phyloP scores from a whole-genome alignment of 2,329 filamentous ascomycete genomes.

The Westerdykella sp. region DNA sequence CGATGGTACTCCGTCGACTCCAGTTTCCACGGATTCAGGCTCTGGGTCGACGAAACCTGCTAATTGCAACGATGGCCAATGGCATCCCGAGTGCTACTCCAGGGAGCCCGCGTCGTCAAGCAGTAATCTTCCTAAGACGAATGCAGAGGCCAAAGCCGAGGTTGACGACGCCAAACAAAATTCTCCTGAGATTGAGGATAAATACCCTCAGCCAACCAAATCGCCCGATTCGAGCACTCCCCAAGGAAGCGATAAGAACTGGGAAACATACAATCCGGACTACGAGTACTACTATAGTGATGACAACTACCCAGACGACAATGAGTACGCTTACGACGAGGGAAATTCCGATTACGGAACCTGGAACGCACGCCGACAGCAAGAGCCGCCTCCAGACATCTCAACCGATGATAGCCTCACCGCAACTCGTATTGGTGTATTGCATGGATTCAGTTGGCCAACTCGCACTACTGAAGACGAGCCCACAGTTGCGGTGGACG shows the following conservation, averaged over 20 bases:
- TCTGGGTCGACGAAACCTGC: background rate
- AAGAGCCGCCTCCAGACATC: no score
- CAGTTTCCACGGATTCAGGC: background rate
- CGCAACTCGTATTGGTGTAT: constrained; percentile 1
- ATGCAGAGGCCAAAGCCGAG: background rate
- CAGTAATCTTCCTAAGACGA: no score
- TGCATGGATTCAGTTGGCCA: background rate
- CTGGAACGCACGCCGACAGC: no score
- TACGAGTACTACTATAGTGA: background rate
- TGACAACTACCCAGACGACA: background rate
- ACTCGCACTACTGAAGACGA: background rate
- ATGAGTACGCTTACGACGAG: background rate
- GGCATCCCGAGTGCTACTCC: constrained; percentile 9
- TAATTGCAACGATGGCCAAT: constrained; percentile 10
- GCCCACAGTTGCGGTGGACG: background rate
- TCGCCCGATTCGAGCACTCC: background rate
- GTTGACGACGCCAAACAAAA: background rate
- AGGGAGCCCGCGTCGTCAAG: background rate
- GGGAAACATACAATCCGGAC: background rate
- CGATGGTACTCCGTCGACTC: constrained; percentile 9
- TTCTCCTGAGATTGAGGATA: background rate
- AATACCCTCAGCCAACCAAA: background rate
- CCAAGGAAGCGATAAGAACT: background rate
- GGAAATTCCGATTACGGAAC: no score
- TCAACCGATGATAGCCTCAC: background rate